Percentiles rank a stretch among this genome's conserved stretches.
phyloP scores from a whole-genome alignment of 1,284 basidiomycete genomes.

The Fomes fomentarius region DNA sequence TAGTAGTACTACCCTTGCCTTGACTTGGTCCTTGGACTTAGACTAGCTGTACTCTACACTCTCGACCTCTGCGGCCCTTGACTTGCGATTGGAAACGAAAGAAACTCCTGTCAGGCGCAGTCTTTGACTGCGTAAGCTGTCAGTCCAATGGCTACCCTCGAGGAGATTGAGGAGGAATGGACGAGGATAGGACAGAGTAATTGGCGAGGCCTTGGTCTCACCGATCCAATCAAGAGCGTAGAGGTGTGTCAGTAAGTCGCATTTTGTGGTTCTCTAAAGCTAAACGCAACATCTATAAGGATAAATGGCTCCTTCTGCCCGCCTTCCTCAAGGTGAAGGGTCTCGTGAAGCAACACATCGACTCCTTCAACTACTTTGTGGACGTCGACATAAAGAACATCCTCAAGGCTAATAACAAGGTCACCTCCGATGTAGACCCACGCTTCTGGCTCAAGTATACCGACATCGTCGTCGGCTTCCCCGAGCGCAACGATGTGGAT shows the following conservation, averaged over 20 bases:
- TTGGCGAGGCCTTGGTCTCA: conserved; percentile 75
- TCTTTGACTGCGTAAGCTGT: no score
- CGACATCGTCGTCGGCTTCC: conserved; percentile 92
- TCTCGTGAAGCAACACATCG: conserved; percentile 99
- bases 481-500: conserved; percentile 86
- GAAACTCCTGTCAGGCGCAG: no score
- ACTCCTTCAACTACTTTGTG: conserved; percentile 99
- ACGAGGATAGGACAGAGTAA: conserved; percentile 55
- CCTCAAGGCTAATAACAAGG: conserved; percentile 89
- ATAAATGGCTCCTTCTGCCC: conserved; percentile 96
- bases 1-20: no score
- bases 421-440: conserved; percentile 97
- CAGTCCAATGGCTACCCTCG: conserved; percentile 11
- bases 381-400: conserved; percentile 98
- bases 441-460: conserved; percentile 97
- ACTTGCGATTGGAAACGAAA: no score
- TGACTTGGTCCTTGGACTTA: no score
- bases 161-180: conserved; percentile 58
- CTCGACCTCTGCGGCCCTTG: no score
- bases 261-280: neutral
- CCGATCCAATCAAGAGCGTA: conserved; percentile 79
- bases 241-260: conserved; percentile 53
- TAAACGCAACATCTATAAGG: conserved; percentile 50
- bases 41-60: no score
- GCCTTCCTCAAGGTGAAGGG: conserved; percentile 97